Conservation (phyloP, 2,329 filamentous ascomycete species). For the Aspergillus niger region DNA sequence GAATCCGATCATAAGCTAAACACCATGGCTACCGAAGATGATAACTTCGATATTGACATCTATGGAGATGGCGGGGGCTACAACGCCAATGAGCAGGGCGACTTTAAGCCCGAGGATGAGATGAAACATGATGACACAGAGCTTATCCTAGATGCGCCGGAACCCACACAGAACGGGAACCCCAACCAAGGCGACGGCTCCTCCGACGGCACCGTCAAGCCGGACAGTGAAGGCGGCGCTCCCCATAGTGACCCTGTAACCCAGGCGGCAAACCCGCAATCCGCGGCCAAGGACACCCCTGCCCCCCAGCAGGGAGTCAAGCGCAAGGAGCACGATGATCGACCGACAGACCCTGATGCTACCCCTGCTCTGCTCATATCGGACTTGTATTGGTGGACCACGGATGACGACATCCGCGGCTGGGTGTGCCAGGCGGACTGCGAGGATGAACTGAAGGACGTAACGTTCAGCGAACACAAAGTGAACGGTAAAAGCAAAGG, state of each 20-base stretch:
- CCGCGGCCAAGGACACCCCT: conserved; percentile 23
- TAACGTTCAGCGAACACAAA: conserved; percentile 98
- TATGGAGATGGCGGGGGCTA: conserved; percentile 62
- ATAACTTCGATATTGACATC: conserved; percentile 72
- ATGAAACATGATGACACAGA: conserved; percentile 44
- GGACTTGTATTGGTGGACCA: conserved; percentile 95
- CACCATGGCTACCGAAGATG: conserved; percentile 60
- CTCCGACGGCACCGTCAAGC: conserved; percentile 24
- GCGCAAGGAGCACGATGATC: conserved; percentile 61
- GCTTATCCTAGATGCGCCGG: conserved; percentile 42
- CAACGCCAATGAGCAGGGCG: conserved; percentile 51
- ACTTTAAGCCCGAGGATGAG: conserved; percentile 28
- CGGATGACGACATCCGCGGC: conserved; percentile 88
- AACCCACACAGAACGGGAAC: conserved; percentile 32
- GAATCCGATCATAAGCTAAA: conserved; percentile 30
- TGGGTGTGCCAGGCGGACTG: conserved; percentile 79
- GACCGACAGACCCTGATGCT: conserved; percentile 60
- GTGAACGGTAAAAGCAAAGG: conserved; percentile 99
- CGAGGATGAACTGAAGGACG: conserved; percentile 83
- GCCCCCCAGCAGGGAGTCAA: conserved; percentile 60
- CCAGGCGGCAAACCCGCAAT: conserved; percentile 23
- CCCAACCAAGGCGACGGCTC: conserved; percentile 19
- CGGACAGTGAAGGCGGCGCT: conserved; percentile 27
- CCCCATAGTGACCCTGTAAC: conserved; percentile 30
- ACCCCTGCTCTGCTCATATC: conserved; percentile 78